Evolutionary conservation across 2,329 filamentous ascomycete genomes (phyloP).

Genomic region (Pseudofabraea citricarpa): DNA sequence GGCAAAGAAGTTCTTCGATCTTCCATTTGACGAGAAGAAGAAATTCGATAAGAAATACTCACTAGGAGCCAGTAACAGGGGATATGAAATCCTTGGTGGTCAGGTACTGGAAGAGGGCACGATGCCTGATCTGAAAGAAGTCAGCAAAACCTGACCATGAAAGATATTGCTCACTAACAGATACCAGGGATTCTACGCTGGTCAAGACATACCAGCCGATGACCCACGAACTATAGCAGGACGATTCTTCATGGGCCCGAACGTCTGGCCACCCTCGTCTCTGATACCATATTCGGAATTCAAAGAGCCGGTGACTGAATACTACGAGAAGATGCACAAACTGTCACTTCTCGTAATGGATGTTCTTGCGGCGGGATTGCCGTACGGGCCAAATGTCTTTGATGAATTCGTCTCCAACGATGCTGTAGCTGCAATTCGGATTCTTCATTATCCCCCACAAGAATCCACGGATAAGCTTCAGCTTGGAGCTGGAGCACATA

Average conservation of each 20-base stretch:
- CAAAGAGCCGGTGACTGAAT: constrained; percentile 31
- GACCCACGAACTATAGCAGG: constrained; percentile 25
- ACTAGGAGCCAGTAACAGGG: constrained; percentile 34
- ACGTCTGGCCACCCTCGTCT: constrained; percentile 32
- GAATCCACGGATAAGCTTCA: constrained; percentile 14
- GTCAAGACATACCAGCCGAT: constrained; percentile 32
- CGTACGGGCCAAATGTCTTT: constrained; percentile 36
- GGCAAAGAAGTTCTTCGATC: constrained; percentile 39
- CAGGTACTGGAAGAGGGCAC: constrained; percentile 37
- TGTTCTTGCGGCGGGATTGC: constrained; percentile 35
- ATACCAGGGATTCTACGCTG: constrained; percentile 29
- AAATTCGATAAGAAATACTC: constrained; percentile 31
- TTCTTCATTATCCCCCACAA: constrained; percentile 43
- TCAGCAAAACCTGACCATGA: too few relatives aligned
- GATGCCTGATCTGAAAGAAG: constrained; percentile 38
- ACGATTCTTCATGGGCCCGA: constrained; percentile 34
- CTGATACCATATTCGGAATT: constrained; percentile 30
- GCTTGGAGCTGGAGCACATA: constrained; percentile 37
- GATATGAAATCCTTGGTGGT: constrained; percentile 39
- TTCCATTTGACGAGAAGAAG: constrained; percentile 39
- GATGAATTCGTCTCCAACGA: constrained; percentile 33
- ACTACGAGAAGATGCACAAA: constrained; percentile 30
- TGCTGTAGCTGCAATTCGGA: constrained; percentile 33
- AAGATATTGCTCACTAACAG: too few relatives aligned
- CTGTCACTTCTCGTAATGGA: constrained; percentile 32